phyloP scores from a whole-genome alignment of 805 yeast species.

The Suhomyces pyralidae region DNA sequence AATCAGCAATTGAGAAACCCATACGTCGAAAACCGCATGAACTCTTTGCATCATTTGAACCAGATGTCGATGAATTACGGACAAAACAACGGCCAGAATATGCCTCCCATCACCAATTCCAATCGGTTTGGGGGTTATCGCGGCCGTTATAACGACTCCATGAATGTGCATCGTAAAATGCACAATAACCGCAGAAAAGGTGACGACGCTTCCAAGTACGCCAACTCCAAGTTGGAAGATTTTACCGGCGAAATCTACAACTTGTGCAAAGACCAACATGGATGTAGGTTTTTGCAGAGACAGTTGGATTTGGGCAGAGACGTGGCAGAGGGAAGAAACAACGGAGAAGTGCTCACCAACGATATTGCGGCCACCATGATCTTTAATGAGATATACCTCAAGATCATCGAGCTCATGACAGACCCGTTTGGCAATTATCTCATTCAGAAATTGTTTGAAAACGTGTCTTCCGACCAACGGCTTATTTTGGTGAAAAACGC shows the following conservation, averaged over 20 bases:
- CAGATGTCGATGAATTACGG: not conserved
- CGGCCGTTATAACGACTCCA: constrained; percentile 11
- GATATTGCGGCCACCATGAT: constrained; percentile 67
- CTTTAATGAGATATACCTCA: constrained; percentile 73
- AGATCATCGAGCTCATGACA: constrained; percentile 83
- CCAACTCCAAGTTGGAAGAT: constrained; percentile 64
- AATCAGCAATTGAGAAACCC: constrained; percentile 1
- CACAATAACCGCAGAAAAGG: constrained; percentile 40
- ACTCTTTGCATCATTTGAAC: not conserved
- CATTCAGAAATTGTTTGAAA: constrained; percentile 85
- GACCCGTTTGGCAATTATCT: constrained; percentile 98
- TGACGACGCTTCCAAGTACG: constrained; percentile 69
- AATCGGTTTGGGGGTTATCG: not conserved
- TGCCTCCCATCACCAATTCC: not conserved
- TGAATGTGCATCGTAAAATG: constrained; percentile 45
- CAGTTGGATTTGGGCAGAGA: constrained; percentile 67
- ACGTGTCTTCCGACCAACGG: constrained; percentile 67
- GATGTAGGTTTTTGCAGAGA: constrained; percentile 87
- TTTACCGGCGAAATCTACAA: constrained; percentile 71
- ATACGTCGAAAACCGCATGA: constrained; percentile 3
- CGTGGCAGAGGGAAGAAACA: constrained; percentile 8
- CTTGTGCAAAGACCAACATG: constrained; percentile 93
- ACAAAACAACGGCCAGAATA: too few relatives aligned
- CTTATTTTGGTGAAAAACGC: constrained; percentile 66
- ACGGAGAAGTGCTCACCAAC: constrained; percentile 12